Conservation (phyloP, 2,329 filamentous ascomycete species). For the Clarireedia monteithiana region DNA sequence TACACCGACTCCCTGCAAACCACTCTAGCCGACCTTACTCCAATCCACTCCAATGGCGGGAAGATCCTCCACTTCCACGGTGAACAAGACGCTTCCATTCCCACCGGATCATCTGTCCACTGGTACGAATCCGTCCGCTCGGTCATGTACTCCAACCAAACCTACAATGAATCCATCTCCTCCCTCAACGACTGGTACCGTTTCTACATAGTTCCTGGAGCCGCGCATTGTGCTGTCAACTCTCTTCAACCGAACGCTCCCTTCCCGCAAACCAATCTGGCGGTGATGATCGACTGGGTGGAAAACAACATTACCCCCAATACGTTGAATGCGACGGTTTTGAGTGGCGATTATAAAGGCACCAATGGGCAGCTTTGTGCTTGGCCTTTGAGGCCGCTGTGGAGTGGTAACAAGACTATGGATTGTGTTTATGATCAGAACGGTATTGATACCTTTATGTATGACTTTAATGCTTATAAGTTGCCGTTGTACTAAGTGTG, state of each 20-base stretch:
- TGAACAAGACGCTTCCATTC: conserved; percentile 45
- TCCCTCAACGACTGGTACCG: conserved; percentile 47
- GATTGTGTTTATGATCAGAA: conserved; percentile 24
- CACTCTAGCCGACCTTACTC: conserved; percentile 43
- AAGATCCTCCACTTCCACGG: conserved; percentile 53
- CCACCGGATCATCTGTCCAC: conserved; percentile 44
- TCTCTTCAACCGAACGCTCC: conserved; percentile 31
- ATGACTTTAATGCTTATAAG: conserved; percentile 18
- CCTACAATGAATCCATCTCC: conserved; percentile 32
- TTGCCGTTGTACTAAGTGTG: conserved; percentile 13
- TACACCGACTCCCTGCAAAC: conserved; percentile 47
- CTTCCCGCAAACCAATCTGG: conserved; percentile 49
- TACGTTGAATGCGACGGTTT: conserved; percentile 31
- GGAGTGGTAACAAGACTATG: conserved; percentile 18
- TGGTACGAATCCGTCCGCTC: conserved; percentile 46
- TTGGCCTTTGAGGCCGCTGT: conserved; percentile 32
- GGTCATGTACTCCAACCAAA: conserved; percentile 39
- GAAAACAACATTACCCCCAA: conserved; percentile 43
- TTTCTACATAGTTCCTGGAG: conserved; percentile 46
- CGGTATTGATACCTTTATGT: conserved; percentile 26
- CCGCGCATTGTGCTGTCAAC: conserved; percentile 42
- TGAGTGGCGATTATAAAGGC: conserved; percentile 28
- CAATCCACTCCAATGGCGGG: conserved; percentile 41
- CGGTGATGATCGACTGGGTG: conserved; percentile 63
- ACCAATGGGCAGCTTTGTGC: conserved; percentile 33